Percentiles rank a stretch among this genome's conserved stretches.
These are phyloP conservation scores for Annulohypoxylon stygium DNA, from an alignment of 495 filamentous ascomycete species.

Conservation along the genomic window DNA sequence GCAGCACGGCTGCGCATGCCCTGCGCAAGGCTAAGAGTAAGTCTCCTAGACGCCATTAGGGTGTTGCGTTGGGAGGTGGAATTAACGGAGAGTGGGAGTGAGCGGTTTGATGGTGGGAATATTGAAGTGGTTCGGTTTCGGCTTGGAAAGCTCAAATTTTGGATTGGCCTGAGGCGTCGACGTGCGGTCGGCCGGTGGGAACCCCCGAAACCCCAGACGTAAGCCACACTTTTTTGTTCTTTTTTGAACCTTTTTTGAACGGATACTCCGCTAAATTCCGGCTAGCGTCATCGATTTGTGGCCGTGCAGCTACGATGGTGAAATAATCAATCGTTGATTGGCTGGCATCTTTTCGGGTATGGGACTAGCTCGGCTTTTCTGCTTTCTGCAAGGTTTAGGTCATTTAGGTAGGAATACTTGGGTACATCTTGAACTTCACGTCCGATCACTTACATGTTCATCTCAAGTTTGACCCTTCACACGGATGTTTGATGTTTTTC, in stretches of 20 bases:
- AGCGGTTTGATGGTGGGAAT: conserved; percentile 61
- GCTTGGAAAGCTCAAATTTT: conserved; percentile 51
- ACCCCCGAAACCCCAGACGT: conserved; percentile 9
- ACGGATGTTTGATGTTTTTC: neutral
- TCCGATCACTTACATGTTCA: neutral
- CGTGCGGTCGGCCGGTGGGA: conserved; percentile 20
- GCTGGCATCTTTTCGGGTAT: conserved; percentile 14
- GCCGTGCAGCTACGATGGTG: conserved; percentile 14
- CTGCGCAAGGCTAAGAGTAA: conserved; percentile 89
- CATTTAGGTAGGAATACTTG: neutral
- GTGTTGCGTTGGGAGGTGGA: conserved; percentile 54
- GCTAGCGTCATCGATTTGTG: conserved; percentile 33
- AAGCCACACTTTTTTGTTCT: conserved; percentile 31
- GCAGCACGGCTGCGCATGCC: conserved; percentile 85
- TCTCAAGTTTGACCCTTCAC: neutral
- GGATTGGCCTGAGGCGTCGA: conserved; percentile 43
- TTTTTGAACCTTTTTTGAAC: neutral
- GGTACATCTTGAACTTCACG: conserved; percentile 15
- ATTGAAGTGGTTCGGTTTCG: conserved; percentile 49
- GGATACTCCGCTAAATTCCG: conserved; percentile 24
- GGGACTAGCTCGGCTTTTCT: conserved; percentile 5
- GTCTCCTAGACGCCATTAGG: conserved; percentile 91
- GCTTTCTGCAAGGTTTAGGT: neutral
- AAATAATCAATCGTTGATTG: conserved; percentile 51
- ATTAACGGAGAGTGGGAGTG: conserved; percentile 48